These are phyloP conservation scores for Abrus pulchellus DNA, from an alignment of 306 rosid genomes.

Conservation along the genomic window DNA sequence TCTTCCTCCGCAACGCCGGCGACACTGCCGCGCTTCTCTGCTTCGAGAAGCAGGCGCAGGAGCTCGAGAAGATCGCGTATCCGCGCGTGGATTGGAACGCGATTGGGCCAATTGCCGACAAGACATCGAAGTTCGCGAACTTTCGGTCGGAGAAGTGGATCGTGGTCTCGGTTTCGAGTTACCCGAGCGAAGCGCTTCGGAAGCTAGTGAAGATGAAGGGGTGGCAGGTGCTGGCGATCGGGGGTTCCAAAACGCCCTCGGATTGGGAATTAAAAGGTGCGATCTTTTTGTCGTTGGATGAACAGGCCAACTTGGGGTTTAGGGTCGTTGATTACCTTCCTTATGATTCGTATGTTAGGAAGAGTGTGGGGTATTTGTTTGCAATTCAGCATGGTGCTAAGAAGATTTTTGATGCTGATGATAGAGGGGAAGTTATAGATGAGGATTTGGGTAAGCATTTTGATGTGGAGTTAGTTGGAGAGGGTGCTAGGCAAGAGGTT, in stretches of 20 bases:
- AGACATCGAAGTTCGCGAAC: constrained; percentile 61
- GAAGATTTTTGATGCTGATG: constrained; percentile 93
- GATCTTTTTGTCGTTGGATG: constrained; percentile 85
- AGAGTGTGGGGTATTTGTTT: constrained; percentile 89
- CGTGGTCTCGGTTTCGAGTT: constrained; percentile 81
- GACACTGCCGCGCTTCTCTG: constrained; percentile 88
- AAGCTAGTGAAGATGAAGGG: constrained; percentile 76
- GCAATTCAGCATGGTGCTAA: constrained; percentile 97
- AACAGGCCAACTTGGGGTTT: constrained; percentile 81
- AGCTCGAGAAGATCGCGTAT: constrained; percentile 75
- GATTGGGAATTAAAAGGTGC: constrained; percentile 96
- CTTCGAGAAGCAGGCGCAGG: constrained; percentile 72
- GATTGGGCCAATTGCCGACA: constrained; percentile 64
- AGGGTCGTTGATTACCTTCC: constrained; percentile 87
- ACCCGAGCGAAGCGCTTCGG: constrained; percentile 77
- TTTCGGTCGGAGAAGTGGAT: constrained; percentile 87
- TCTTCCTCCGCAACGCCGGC: constrained; percentile 87
- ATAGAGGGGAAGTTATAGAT: constrained; percentile 90
- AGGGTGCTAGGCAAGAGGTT: constrained; percentile 83
- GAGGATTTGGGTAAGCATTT: constrained; percentile 93
- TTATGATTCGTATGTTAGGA: constrained; percentile 90
- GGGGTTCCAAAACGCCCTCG: constrained; percentile 79
- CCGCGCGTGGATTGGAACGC: constrained; percentile 74
- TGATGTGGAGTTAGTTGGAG: constrained; percentile 88
- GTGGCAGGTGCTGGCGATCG: constrained; percentile 95